phyloP scores from a whole-genome alignment of 129 eudicot genomes.

The Kitagawia praeruptora region DNA sequence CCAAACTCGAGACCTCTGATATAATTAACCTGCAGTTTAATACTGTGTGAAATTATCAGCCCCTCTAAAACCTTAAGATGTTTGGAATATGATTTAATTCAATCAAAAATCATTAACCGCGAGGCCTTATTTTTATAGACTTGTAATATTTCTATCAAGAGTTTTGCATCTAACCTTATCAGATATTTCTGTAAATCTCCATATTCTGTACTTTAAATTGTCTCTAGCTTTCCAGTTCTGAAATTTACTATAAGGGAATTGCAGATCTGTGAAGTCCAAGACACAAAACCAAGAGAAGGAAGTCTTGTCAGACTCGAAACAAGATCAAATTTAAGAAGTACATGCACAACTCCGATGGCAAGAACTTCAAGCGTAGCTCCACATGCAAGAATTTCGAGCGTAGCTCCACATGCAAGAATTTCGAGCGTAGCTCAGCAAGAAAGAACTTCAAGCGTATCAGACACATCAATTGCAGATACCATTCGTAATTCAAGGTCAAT shows the following conservation, averaged over 20 bases:
- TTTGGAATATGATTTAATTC: background rate
- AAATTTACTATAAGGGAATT: background rate
- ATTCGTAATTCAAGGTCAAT: background rate
- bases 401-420: background rate
- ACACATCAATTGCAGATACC: background rate
- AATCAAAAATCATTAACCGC: too few species aligned
- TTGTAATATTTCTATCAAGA: background rate
- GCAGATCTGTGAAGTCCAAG: conserved; percentile 38
- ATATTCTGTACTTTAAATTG: background rate
- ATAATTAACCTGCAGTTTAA: background rate
- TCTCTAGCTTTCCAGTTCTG: background rate
- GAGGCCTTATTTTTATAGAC: background rate
- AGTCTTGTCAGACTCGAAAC: conserved; percentile 46
- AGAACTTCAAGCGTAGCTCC: background rate
- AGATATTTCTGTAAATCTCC: background rate
- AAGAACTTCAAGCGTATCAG: background rate
- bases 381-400: background rate
- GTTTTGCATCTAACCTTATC: background rate
- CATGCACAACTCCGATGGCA: background rate
- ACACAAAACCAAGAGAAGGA: conserved; percentile 21
- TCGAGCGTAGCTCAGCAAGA: background rate
- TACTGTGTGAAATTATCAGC: background rate
- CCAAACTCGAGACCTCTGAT: background rate
- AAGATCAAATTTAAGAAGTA: background rate
- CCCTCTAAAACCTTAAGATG: background rate